Conservation (phyloP, 2,329 filamentous ascomycete genomes). For the Scytalidium lignicola region DNA sequence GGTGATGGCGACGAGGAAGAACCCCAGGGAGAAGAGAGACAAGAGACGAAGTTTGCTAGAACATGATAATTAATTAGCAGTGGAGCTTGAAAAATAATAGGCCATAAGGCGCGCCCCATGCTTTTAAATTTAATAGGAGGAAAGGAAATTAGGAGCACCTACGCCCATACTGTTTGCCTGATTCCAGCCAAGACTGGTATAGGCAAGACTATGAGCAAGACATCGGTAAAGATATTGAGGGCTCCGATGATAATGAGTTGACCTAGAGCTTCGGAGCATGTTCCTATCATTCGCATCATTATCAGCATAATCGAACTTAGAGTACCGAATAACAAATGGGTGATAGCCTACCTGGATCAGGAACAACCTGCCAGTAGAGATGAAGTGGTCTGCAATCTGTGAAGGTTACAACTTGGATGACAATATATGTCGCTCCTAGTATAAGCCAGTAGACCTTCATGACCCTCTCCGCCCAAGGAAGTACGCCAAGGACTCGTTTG, state of each 20-base stretch:
- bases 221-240: slow-evolving; percentile 16
- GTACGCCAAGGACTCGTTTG: slow-evolving; percentile 6
- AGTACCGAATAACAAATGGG: no score
- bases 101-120: no score
- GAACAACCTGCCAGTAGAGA: slow-evolving; percentile 15
- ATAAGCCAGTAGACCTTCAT: slow-evolving; percentile 11
- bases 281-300: no score
- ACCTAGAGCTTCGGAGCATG: slow-evolving; percentile 8
- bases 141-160: no score
- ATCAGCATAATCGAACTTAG: no score
- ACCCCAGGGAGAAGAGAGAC: slow-evolving; percentile 8
- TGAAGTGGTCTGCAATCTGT: slow-evolving; percentile 12
- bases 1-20: slow-evolving; percentile 5
- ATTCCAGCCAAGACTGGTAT: slow-evolving; percentile 9
- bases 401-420: slow-evolving; percentile 10
- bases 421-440: slow-evolving; percentile 11
- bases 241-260: slow-evolving; percentile 6
- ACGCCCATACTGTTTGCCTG: no score
- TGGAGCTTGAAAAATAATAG: slow-evolving; percentile 40
- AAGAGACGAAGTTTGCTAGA: slow-evolving; percentile 1
- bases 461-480: slow-evolving; percentile 2
- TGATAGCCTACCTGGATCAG: slow-evolving; percentile 13
- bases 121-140: no score
- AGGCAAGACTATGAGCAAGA: slow-evolving; percentile 16
- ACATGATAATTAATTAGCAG: neutral